These are phyloP conservation scores for Sporodiniella umbellata DNA, from an alignment of 371 early-diverging fungal species.

Conservation along the genomic window DNA sequence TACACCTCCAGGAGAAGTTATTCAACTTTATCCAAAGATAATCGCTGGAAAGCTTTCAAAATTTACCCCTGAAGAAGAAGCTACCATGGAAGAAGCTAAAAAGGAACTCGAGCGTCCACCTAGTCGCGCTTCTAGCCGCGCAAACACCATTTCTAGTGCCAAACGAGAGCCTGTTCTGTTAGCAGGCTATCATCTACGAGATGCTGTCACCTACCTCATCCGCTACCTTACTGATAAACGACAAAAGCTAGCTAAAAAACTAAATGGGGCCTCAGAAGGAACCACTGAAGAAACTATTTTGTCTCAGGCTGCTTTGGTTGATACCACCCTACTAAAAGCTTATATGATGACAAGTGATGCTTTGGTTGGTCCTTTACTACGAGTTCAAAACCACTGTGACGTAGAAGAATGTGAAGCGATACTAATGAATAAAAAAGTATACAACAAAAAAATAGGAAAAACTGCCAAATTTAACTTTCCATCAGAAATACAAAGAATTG, in stretches of 20 bases:
- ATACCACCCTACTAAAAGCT: constrained; percentile 81
- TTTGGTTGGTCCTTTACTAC: constrained; percentile 55
- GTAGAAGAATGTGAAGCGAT: constrained; percentile 78
- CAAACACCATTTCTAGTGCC: constrained; percentile 22
- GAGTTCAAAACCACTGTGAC: constrained; percentile 87
- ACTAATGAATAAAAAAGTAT: constrained; percentile 66
- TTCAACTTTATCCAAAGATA: constrained; percentile 77
- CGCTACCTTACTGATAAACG: constrained; percentile 74
- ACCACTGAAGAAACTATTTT: constrained; percentile 7
- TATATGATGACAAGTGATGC: constrained; percentile 38
- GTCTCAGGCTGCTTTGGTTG: constrained; percentile 73
- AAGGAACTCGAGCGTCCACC: constrained; percentile 19
- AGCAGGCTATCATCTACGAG: constrained; percentile 46
- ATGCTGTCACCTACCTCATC: constrained; percentile 63
- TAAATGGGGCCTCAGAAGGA: constrained; percentile 20
- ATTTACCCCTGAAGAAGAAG: constrained; percentile 17
- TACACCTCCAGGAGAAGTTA: constrained; percentile 80
- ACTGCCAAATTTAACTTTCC: no score
- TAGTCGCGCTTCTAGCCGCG: constrained; percentile 29
- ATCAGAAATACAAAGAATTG: constrained; percentile 75
- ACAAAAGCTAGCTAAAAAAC: constrained; percentile 51
- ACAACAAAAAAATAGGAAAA: neutral
- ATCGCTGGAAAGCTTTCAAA: constrained; percentile 47
- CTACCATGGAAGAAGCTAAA: neutral
- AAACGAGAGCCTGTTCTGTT: constrained; percentile 30